Percentiles rank a stretch among this genome's conserved stretches.
Conservation (phyloP, 345 rosid species). For the Eucalyptus coolabah region DNA sequence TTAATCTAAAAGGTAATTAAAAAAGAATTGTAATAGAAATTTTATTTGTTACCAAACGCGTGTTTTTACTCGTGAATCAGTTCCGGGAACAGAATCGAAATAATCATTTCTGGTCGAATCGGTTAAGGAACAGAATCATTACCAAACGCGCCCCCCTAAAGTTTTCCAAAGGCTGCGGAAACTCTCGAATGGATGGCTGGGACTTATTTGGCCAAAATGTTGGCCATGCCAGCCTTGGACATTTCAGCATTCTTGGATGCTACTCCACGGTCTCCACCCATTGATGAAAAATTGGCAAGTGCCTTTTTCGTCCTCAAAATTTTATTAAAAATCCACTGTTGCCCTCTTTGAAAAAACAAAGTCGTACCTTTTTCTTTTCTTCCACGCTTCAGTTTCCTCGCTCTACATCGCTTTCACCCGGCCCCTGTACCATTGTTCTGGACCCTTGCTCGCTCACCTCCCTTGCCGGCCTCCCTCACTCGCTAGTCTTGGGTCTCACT, state of each 20-base stretch:
- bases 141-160: too few species aligned
- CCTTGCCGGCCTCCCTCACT: neutral
- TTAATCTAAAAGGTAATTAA: too few species aligned
- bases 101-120: too few species aligned
- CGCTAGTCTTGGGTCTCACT: neutral
- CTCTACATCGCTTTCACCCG: neutral
- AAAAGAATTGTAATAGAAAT: too few species aligned
- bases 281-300: neutral
- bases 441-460: neutral
- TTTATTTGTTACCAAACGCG: too few species aligned
- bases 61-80: too few species aligned
- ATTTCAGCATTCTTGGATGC: neutral
- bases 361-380: neutral
- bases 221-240: neutral
- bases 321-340: neutral
- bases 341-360: neutral
- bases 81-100: too few species aligned
- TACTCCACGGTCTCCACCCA: neutral
- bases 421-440: neutral
- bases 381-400: neutral
- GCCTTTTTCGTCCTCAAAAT: neutral
- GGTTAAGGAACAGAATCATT: too few species aligned
- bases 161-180: too few species aligned
- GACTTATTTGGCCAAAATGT: too few species aligned
- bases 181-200: too few species aligned